Conservation (phyloP, 805 yeast genomes). For the Komagataella ulmi region DNA sequence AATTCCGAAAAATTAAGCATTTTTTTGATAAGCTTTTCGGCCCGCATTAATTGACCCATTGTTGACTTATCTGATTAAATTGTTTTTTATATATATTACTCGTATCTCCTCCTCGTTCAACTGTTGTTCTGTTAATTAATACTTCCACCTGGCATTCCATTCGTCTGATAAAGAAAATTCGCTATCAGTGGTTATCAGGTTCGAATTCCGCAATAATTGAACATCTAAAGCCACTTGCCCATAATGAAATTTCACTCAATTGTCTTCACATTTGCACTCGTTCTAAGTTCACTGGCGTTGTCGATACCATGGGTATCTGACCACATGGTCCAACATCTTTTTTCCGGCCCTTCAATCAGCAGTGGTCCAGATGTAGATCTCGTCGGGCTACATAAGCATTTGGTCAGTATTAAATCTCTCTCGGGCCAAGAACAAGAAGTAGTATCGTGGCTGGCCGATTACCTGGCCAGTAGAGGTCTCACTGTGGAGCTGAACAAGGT, state of each 20-base stretch:
- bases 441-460: slow-evolving; percentile 23
- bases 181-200: not conserved
- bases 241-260: not conserved
- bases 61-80: not conserved
- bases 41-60: not conserved
- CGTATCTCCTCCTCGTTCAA: not conserved
- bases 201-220: not conserved
- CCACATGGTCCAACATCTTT: not conserved
- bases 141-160: not conserved
- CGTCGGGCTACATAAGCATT: slow-evolving; percentile 17
- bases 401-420: slow-evolving; percentile 21
- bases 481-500: slow-evolving; percentile 35
- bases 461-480: slow-evolving; percentile 28
- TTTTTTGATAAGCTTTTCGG: not conserved
- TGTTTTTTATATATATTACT: not conserved
- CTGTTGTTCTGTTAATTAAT: not conserved
- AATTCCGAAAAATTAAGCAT: not conserved
- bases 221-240: not conserved
- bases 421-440: slow-evolving; percentile 22
- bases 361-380: not conserved
- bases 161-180: not conserved
- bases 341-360: not conserved
- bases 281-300: not conserved
- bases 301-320: not conserved
- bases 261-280: not conserved